These are phyloP conservation scores for Aspergillus viridinutans DNA, from an alignment of 2,329 filamentous ascomycete species.

Conservation along the genomic window DNA sequence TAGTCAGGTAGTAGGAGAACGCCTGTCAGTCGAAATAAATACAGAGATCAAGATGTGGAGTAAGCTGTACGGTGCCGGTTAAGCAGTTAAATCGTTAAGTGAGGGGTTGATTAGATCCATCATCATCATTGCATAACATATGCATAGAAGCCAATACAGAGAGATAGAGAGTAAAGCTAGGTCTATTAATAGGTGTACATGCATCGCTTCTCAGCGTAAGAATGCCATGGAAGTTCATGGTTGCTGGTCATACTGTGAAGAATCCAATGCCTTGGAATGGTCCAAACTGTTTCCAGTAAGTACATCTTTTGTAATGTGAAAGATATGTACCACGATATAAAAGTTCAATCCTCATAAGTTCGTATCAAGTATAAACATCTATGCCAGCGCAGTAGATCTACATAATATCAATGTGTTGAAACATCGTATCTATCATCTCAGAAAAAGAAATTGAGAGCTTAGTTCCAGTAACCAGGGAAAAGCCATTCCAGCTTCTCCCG, in stretches of 20 bases:
- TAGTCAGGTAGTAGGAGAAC: background rate
- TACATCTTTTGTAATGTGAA: too few species aligned
- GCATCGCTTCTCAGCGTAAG: too few species aligned
- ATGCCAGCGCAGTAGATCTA: conserved; percentile 1
- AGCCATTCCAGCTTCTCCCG: conserved; percentile 78
- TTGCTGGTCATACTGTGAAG: too few species aligned
- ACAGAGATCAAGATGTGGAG: background rate
- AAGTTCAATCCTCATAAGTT: conserved; percentile 3
- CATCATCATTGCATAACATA: background rate
- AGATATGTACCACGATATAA: background rate
- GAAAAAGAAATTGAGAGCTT: background rate
- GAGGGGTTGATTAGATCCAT: background rate
- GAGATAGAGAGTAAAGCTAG: too few species aligned
- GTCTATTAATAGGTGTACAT: too few species aligned
- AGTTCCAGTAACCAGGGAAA: conserved; percentile 73
- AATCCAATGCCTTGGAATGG: too few species aligned
- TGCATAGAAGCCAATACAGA: too few species aligned
- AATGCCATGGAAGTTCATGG: too few species aligned
- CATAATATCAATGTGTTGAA: background rate
- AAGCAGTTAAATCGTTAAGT: background rate
- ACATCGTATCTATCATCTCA: background rate
- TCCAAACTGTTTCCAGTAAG: too few species aligned
- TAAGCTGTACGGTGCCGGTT: background rate
- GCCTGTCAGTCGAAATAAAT: too few species aligned
- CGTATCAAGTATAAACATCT: conserved; percentile 7